Evolutionary conservation across 129 eudicot genomes (phyloP).

Genomic region (Mikania micrantha): DNA sequence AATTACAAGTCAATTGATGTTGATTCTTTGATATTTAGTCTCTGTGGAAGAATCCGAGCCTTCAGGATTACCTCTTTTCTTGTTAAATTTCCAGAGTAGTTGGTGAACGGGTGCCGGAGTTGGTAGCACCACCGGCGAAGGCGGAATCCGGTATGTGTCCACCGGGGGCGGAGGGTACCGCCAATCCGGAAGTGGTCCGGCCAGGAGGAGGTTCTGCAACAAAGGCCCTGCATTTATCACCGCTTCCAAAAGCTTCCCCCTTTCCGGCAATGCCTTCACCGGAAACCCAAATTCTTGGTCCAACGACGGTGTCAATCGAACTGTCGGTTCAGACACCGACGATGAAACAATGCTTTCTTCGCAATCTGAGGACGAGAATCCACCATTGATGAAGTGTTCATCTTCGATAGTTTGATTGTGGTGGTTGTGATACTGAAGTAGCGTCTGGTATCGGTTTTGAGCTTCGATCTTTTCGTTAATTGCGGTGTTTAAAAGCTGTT

Average conservation of each 20-base stretch:
- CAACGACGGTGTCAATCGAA: background rate
- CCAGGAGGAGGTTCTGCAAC: constrained; percentile 62
- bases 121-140: constrained; percentile 39
- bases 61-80: constrained; percentile 47
- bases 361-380: too few species aligned
- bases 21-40: constrained; percentile 55
- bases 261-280: constrained; percentile 50
- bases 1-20: constrained; percentile 18
- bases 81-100: constrained; percentile 12
- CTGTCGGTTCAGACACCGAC: background rate
- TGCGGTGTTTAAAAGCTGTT: too few species aligned
- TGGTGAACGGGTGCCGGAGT: background rate
- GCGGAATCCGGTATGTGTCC: constrained; percentile 58
- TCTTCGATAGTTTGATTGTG: too few species aligned
- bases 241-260: constrained; percentile 64
- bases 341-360: constrained; percentile 77
- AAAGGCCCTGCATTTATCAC: constrained; percentile 81
- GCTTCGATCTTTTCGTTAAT: background rate
- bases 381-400: too few species aligned
- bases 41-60: constrained; percentile 40
- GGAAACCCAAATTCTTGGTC: constrained; percentile 16
- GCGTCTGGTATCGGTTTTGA: too few species aligned
- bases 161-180: constrained; percentile 84
- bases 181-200: constrained; percentile 87
- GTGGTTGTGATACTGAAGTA: too few species aligned